phyloP scores from a whole-genome alignment of 768 basidiomycete species.

The Suillus cothurnatus region DNA sequence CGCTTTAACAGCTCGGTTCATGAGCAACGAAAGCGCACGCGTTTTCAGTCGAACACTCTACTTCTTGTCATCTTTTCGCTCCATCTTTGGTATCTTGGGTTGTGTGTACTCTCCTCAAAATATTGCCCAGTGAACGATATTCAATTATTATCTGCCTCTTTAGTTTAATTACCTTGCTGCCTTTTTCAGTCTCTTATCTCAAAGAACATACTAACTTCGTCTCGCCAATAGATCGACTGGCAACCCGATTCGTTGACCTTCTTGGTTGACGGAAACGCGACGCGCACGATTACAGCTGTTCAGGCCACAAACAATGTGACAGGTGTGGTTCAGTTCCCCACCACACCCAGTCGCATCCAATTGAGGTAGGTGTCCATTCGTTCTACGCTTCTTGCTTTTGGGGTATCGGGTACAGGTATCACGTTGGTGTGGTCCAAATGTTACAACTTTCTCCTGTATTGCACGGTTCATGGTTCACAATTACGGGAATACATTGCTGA shows the following conservation, averaged over 20 bases:
- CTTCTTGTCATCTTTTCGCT: background rate
- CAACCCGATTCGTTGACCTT: conserved; percentile 66
- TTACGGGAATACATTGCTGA: background rate
- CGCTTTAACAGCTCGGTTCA: background rate
- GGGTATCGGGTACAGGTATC: background rate
- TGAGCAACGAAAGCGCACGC: background rate
- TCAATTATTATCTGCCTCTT: background rate
- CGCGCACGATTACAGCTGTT: conserved; percentile 66
- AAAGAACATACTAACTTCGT: background rate
- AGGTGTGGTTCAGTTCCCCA: conserved; percentile 69
- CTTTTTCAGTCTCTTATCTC: background rate
- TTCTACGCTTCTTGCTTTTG: background rate
- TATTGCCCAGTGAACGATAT: background rate
- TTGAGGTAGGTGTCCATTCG: conserved; percentile 54
- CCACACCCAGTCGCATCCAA: conserved; percentile 80
- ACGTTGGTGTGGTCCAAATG: background rate
- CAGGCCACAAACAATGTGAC: conserved; percentile 52
- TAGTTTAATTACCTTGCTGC: background rate
- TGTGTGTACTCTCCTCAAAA: background rate
- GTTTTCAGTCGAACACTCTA: background rate
- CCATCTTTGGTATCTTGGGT: background rate
- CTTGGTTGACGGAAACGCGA: conserved; percentile 67
- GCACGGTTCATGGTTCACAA: background rate
- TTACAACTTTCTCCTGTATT: conserved; percentile 1
- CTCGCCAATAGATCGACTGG: conserved; percentile 71